These are phyloP conservation scores for Spinacia oleracea DNA, from an alignment of 179 eudicot genomes.

Conservation along the genomic window DNA sequence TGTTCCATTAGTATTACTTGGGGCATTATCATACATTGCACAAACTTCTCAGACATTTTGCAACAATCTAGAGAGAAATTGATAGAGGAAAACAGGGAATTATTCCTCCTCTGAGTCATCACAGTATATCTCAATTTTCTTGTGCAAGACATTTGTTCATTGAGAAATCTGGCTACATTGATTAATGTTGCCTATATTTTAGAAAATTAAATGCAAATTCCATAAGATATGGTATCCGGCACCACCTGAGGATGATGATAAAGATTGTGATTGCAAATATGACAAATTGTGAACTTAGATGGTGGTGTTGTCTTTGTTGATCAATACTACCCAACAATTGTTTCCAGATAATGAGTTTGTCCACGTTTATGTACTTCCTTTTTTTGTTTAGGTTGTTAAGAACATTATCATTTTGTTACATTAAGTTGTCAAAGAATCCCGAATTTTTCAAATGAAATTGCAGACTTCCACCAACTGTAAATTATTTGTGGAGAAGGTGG, in stretches of 20 bases:
- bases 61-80: not conserved
- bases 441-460: not conserved
- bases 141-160: too few species aligned
- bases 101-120: not conserved
- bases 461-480: slow-evolving; percentile 30
- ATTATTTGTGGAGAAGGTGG: slow-evolving; percentile 26
- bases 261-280: not conserved
- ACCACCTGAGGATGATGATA: too few species aligned
- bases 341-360: not conserved
- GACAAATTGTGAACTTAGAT: not conserved
- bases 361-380: not conserved
- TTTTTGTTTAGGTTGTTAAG: not conserved
- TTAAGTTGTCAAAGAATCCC: not conserved
- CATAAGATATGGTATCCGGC: too few species aligned
- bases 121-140: not conserved
- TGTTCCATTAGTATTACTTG: not conserved
- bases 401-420: not conserved
- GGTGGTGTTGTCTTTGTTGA: too few species aligned
- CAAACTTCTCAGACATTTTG: not conserved
- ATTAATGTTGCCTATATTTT: too few species aligned
- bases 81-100: too few species aligned
- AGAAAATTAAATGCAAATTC: too few species aligned
- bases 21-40: not conserved
- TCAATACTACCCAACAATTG: not conserved
- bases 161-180: too few species aligned